A percentile compares a stretch with the other conserved stretches of the same genome.
Evolutionary conservation across 371 early-diverging fungal genomes (phyloP).

Genomic region (Mortierella sp.): DNA sequence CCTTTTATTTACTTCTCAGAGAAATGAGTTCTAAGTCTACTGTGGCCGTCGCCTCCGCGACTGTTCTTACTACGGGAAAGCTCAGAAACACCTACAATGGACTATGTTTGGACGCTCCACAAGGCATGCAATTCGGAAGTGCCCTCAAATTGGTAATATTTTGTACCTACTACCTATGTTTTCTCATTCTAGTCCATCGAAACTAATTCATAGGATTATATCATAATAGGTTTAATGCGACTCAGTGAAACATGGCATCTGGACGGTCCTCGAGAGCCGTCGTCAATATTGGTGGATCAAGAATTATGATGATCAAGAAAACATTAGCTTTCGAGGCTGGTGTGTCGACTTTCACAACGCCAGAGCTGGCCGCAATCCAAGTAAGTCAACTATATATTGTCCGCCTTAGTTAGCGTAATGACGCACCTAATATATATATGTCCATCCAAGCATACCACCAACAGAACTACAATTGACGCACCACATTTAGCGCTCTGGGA

Average conservation of each 20-base stretch:
- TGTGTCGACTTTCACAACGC: not conserved
- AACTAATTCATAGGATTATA: not conserved
- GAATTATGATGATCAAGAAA: not conserved
- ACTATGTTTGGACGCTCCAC: conserved; percentile 8
- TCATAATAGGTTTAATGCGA: not conserved
- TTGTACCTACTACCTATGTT: not conserved
- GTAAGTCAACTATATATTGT: not conserved
- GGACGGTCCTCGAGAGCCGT: conserved; percentile 1
- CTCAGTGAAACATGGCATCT: conserved; percentile 5
- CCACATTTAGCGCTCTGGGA: conserved; percentile 1
- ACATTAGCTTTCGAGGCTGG: not conserved
- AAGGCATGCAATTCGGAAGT: not conserved
- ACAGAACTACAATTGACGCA: not conserved
- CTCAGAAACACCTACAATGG: conserved; percentile 3
- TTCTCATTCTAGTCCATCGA: not conserved
- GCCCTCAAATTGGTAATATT: conserved; percentile 3
- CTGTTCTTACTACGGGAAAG: conserved; percentile 4
- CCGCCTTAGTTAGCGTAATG: not conserved
- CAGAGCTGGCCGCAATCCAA: conserved; percentile 3
- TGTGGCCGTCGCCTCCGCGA: not conserved
- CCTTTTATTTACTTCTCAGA: no score
- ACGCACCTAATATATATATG: not conserved
- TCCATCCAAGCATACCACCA: not conserved
- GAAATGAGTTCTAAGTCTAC: no score
- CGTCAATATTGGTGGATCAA: conserved; percentile 2